Evolutionary conservation across 805 yeast genomes (phyloP).

Genomic region (Ogataea ramenticola): DNA sequence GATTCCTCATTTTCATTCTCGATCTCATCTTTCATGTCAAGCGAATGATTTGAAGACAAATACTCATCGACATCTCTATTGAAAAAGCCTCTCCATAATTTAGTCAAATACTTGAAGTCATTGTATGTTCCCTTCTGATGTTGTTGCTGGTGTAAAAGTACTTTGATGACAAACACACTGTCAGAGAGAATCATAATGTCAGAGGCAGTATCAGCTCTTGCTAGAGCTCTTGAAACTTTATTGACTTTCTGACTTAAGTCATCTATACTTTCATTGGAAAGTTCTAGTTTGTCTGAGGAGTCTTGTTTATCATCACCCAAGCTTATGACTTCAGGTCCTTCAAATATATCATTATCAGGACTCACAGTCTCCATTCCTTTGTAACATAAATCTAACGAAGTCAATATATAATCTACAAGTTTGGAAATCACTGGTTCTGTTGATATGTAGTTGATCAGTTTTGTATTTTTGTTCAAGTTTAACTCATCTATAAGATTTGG

Average conservation of each 20-base stretch:
- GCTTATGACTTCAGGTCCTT: neutral
- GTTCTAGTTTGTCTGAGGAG: neutral
- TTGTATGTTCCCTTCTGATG: neutral
- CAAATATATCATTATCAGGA: slow-evolving; percentile 10
- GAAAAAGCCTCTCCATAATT: slow-evolving; percentile 27
- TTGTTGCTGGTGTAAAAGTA: slow-evolving; percentile 7
- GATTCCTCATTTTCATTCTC: neutral
- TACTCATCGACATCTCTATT: slow-evolving; percentile 16
- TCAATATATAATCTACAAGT: slow-evolving; percentile 22
- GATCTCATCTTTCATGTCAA: neutral
- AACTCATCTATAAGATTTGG: slow-evolving; percentile 29
- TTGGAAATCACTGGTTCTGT: slow-evolving; percentile 23
- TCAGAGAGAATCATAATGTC: slow-evolving; percentile 21
- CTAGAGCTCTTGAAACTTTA: slow-evolving; percentile 15
- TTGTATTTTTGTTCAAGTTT: slow-evolving; percentile 26
- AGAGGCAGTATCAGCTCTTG: slow-evolving; percentile 21
- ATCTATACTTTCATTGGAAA: neutral
- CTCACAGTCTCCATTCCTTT: neutral
- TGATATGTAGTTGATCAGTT: slow-evolving; percentile 24
- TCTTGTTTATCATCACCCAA: neutral
- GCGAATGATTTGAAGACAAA: neutral
- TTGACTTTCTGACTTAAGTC: neutral
- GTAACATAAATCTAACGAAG: slow-evolving; percentile 17
- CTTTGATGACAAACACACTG: slow-evolving; percentile 11
- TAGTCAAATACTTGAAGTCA: slow-evolving; percentile 15